Evolutionary conservation across 2,329 filamentous ascomycete species (phyloP).

Genomic region (Sporothrix protearum): DNA sequence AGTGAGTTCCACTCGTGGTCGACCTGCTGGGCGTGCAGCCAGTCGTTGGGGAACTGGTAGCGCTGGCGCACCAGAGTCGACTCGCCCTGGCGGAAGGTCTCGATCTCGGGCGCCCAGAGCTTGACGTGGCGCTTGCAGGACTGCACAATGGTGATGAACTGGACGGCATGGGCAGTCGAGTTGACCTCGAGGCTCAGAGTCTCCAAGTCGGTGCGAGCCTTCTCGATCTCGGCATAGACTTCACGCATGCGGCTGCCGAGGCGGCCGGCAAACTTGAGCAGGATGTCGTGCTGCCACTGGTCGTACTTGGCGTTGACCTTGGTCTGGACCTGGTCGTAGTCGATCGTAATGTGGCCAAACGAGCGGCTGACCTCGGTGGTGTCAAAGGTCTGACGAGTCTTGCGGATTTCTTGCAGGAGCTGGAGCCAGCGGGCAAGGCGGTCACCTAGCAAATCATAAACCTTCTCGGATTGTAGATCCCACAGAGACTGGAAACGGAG

Average conservation of each 20-base stretch:
- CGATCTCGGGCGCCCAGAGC: constrained; percentile 91
- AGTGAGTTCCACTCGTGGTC: constrained; percentile 93
- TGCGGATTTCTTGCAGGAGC: constrained; percentile 92
- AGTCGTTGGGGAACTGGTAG: constrained; percentile 89
- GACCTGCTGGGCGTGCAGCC: constrained; percentile 94
- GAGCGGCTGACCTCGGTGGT: constrained; percentile 89
- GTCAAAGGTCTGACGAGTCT: constrained; percentile 93
- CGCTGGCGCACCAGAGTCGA: constrained; percentile 86
- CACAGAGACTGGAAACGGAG: constrained; percentile 97
- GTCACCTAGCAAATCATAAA: constrained; percentile 88
- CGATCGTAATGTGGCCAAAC: constrained; percentile 91
- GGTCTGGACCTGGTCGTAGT: constrained; percentile 97
- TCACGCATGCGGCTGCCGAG: constrained; percentile 89
- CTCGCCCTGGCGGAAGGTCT: constrained; percentile 92
- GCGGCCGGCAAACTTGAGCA: constrained; percentile 86
- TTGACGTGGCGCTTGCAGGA: constrained; percentile 92
- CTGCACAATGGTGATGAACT: constrained; percentile 97
- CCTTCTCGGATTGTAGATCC: constrained; percentile 94
- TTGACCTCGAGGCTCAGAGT: constrained; percentile 87
- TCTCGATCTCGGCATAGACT: constrained; percentile 86
- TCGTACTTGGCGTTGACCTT: constrained; percentile 99
- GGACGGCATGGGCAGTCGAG: constrained; percentile 93
- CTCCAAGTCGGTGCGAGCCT: constrained; percentile 85
- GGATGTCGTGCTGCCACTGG: constrained; percentile 97
- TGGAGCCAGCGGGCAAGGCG: constrained; percentile 92